Percentiles rank a stretch among this genome's conserved stretches.
Evolutionary conservation across 331 rosid genomes (phyloP).

Genomic region (Prunus yedoensis): DNA sequence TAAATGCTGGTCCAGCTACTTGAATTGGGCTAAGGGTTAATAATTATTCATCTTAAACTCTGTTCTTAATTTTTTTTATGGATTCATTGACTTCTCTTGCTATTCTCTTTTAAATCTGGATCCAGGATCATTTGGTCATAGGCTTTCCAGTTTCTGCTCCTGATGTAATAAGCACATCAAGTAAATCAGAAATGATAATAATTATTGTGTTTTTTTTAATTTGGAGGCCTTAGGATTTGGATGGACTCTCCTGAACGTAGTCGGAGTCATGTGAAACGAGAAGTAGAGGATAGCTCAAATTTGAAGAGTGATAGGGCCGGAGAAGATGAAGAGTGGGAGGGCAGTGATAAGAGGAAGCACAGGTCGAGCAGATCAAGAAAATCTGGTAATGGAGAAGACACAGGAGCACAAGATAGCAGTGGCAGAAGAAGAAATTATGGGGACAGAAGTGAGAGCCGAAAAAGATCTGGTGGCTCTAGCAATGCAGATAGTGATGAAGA

Average conservation of each 20-base stretch:
- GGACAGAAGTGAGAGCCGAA: slow-evolving; percentile 55
- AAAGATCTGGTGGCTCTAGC: slow-evolving; percentile 56
- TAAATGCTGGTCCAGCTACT: not conserved
- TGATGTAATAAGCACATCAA: not conserved
- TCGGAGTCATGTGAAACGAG: slow-evolving; percentile 43
- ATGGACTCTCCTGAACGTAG: slow-evolving; percentile 70
- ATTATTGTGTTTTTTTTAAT: not conserved
- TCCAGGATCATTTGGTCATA: not conserved
- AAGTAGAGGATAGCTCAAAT: slow-evolving; percentile 45
- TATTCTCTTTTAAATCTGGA: not conserved
- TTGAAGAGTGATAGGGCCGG: slow-evolving; percentile 58
- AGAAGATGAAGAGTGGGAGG: slow-evolving; percentile 75
- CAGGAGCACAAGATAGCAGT: slow-evolving; percentile 52
- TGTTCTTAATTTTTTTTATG: not conserved
- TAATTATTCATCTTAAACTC: not conserved
- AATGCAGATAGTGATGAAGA: slow-evolving; percentile 68
- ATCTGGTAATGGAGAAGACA: slow-evolving; percentile 56
- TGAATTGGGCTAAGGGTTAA: not conserved
- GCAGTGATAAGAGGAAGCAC: slow-evolving; percentile 69
- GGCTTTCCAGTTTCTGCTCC: not conserved
- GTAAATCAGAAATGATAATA: not conserved
- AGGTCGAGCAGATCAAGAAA: slow-evolving; percentile 71
- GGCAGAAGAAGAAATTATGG: slow-evolving; percentile 62
- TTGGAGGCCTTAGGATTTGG: not conserved
- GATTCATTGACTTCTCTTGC: not conserved